Percentiles rank a stretch among this genome's conserved stretches.
Conservation (phyloP, 2,329 filamentous ascomycete genomes). For the Paracorniculantispora psalliotae region DNA sequence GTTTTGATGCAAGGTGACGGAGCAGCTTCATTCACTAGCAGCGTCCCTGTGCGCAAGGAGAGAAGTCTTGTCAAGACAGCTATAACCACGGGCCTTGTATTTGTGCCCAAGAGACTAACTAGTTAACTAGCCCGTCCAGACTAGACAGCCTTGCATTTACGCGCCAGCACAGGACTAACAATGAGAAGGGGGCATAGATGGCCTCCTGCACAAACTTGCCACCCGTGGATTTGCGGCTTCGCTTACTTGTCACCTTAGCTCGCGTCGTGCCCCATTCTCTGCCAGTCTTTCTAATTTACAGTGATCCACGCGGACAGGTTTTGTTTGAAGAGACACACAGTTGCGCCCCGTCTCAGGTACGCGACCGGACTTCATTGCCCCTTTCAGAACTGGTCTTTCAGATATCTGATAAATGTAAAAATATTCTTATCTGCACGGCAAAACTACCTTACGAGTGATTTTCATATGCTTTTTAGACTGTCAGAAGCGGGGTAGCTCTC, state of each 20-base stretch:
- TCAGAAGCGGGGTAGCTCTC: neutral
- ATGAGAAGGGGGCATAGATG: too few relatives aligned
- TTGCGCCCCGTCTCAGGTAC: neutral
- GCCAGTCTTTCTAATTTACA: neutral
- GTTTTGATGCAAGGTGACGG: too few relatives aligned
- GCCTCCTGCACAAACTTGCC: too few relatives aligned
- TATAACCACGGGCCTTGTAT: too few relatives aligned
- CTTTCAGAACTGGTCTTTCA: neutral
- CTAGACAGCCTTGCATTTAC: too few relatives aligned
- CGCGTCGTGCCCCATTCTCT: neutral
- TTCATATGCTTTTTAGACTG: neutral
- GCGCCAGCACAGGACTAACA: neutral
- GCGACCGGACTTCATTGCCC: neutral
- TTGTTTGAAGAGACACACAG: neutral
- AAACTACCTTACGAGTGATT: neutral
- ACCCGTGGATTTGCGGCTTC: neutral
- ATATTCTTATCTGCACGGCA: neutral
- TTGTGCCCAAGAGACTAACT: too few relatives aligned
- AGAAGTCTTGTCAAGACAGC: too few relatives aligned
- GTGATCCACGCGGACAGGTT: neutral
- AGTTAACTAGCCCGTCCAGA: too few relatives aligned
- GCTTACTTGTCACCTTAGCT: neutral
- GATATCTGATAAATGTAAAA: neutral
- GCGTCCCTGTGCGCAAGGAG: too few relatives aligned
- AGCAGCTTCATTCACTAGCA: too few relatives aligned